phyloP scores from a whole-genome alignment of 1,284 basidiomycete genomes.

The Meira miltonrushii region DNA sequence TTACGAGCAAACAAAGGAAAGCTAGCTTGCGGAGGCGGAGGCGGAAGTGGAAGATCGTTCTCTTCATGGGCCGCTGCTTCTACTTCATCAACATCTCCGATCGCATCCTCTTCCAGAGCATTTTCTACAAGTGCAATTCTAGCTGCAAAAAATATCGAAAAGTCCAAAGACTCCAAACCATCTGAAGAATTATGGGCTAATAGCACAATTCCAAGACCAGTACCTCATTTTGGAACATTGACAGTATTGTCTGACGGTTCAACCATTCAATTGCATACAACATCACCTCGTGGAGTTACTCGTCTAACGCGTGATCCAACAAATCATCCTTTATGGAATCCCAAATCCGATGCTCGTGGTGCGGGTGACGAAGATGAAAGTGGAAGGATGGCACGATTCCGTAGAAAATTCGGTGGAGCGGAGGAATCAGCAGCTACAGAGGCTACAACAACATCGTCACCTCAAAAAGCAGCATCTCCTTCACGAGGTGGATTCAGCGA shows the following conservation, averaged over 20 bases:
- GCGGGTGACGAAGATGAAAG: constrained; percentile 43
- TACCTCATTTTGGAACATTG: constrained; percentile 37
- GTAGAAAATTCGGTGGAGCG: constrained; percentile 40
- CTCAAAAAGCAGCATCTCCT: constrained; percentile 11
- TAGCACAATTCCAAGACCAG: constrained; percentile 32
- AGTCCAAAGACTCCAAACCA: background rate
- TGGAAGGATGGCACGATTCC: constrained; percentile 47
- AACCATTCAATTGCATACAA: constrained; percentile 45
- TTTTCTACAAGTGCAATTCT: background rate
- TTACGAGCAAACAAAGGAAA: background rate
- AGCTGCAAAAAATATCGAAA: background rate
- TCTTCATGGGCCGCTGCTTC: too few relatives aligned
- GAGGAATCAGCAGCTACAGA: constrained; percentile 10
- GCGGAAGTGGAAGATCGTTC: too few relatives aligned
- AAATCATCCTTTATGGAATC: constrained; percentile 52
- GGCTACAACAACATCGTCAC: background rate
- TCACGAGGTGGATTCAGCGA: constrained; percentile 33
- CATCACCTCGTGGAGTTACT: constrained; percentile 37
- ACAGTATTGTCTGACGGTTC: constrained; percentile 50
- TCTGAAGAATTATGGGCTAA: background rate
- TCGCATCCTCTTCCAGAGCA: background rate
- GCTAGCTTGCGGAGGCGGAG: background rate
- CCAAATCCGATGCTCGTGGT: constrained; percentile 17
- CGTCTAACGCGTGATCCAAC: constrained; percentile 45
- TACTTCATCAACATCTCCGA: background rate